A percentile compares a stretch with the other conserved stretches of the same genome.
Conservation (phyloP, 2,329 filamentous ascomycete species). For the Botrytis pseudocinerea region DNA sequence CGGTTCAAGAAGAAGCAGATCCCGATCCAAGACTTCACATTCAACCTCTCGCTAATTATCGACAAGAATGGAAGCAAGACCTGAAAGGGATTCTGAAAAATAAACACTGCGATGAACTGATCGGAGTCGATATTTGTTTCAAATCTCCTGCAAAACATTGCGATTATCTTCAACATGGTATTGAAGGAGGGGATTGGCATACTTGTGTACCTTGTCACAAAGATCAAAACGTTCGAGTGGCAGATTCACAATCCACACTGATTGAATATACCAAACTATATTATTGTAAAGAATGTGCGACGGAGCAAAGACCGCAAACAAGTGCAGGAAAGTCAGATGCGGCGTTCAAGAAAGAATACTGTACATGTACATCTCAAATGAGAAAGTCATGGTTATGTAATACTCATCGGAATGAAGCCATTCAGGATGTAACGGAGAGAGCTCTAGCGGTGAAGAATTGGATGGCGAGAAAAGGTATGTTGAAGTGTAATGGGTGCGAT, state of each 20-base stretch:
- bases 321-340: background rate
- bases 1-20: background rate
- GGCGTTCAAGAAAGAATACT: background rate
- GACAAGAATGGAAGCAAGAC: constrained; percentile 7
- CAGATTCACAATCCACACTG: background rate
- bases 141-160: constrained; percentile 5
- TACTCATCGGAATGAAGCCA: background rate
- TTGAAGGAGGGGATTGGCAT: background rate
- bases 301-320: background rate
- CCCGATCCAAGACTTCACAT: background rate
- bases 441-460: background rate
- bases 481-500: constrained; percentile 11
- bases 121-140: constrained; percentile 12
- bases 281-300: constrained; percentile 1
- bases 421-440: background rate
- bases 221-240: background rate
- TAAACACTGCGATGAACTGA: constrained; percentile 4
- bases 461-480: background rate
- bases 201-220: constrained; percentile 1
- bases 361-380: constrained; percentile 9
- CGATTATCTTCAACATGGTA: constrained; percentile 6
- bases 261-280: constrained; percentile 6
- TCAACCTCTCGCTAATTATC: background rate
- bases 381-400: constrained; percentile 17
- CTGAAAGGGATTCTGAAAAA: background rate